Conservation (phyloP, 2,329 filamentous ascomycete species). For the Neofusicoccum laricinum region DNA sequence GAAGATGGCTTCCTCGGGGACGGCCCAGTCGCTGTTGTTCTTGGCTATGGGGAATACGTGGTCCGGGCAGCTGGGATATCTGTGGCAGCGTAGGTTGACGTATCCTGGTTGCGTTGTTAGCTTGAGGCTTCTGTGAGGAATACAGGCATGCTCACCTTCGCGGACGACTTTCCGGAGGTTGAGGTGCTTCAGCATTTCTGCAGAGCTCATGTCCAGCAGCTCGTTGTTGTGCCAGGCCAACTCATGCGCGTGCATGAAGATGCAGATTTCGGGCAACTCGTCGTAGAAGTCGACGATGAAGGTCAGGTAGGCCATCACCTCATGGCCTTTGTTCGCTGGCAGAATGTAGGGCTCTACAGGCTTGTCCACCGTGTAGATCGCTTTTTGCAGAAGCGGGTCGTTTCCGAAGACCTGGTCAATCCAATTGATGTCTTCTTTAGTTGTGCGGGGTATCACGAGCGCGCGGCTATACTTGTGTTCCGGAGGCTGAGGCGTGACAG, state of each 20-base stretch:
- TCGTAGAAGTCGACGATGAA: constrained; percentile 28
- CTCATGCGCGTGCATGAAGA: constrained; percentile 23
- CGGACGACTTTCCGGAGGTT: constrained; percentile 29
- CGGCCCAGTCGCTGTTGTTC: constrained; percentile 54
- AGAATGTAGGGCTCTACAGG: constrained; percentile 16
- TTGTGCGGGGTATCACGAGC: constrained; percentile 48
- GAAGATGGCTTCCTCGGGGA: constrained; percentile 27
- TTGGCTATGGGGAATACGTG: constrained; percentile 36
- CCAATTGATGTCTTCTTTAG: constrained; percentile 47
- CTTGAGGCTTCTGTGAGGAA: constrained; percentile 22
- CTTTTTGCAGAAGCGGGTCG: constrained; percentile 34
- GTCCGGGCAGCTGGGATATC: constrained; percentile 37
- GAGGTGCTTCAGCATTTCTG: constrained; percentile 25
- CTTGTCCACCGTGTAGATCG: constrained; percentile 21
- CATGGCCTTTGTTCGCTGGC: constrained; percentile 23
- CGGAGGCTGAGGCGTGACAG: constrained; percentile 38
- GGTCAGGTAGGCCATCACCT: constrained; percentile 24
- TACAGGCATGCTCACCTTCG: constrained; percentile 14
- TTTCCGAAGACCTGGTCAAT: constrained; percentile 40
- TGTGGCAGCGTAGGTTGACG: constrained; percentile 40
- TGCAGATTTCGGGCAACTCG: constrained; percentile 20
- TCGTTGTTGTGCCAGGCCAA: constrained; percentile 19
- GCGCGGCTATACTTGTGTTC: constrained; percentile 46
- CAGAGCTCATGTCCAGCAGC: constrained; percentile 37
- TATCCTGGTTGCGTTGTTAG: constrained; percentile 33